Base-by-base conservation (phyloP, 129 eudicot species). In the Saposhnikovia divaricata region DNA sequence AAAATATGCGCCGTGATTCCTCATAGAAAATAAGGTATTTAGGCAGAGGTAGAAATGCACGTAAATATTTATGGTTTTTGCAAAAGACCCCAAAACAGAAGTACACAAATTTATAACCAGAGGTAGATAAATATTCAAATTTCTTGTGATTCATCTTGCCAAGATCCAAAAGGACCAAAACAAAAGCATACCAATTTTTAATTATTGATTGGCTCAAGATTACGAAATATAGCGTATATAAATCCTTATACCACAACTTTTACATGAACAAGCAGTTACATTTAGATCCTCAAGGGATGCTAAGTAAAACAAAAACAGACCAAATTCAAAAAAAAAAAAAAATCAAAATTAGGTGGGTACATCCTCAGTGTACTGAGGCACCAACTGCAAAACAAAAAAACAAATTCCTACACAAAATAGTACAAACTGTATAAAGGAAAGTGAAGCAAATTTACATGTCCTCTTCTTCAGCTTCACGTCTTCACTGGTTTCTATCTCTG, bases 321-420 rank as follows among this genome's bases (percentile, higher is more conserved):
- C 0, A 2, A 3, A 53, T 63, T 53, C 69, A 78, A 80, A 81
- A 80, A 5, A 53, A 78, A 80, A 78, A 80, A 81, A 80, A 5
- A 53, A 50, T 53, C 69, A 80, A 80, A 81, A 80, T 84, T 80
- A 93, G 44, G 98, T 93, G 77, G 98, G 97, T 71, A 93, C 93
- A 84, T 86, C 80, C 82, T 70, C 90, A 25, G 69, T 71, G 65
- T 73, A 78, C 63, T 77, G 78, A 42, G 90, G 87, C 2, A 77
- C 78, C 27, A 84, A 83, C 83, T 83, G 84, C 79, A 31, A 34
- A 10, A 82, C 31, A 70, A 90, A 59, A 84, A 85, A 51, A 69
- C 78, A 85, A 27, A 91, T 27, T 39, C 83, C 80, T 61, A 86
- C 69, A 38, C 85, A 75, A 76, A 91, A 74, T 57, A 87, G 68